A percentile compares a stretch with the other conserved stretches of the same genome.
Evolutionary conservation across 768 basidiomycete species (phyloP).

Genomic region (Phaeotremella skinneri): DNA sequence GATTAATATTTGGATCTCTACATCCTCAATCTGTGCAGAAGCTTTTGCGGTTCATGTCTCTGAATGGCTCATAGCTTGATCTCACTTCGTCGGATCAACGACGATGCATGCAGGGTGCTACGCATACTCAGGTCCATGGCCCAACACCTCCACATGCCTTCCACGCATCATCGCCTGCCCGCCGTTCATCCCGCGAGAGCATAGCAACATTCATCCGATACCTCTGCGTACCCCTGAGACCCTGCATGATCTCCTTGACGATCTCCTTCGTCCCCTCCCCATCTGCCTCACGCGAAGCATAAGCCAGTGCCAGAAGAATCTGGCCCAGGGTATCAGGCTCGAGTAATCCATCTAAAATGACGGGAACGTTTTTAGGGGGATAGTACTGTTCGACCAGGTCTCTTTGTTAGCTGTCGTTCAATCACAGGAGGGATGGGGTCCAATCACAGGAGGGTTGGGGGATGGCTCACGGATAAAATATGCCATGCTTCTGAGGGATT

Average conservation of each 20-base stretch:
- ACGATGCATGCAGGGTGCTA: no score
- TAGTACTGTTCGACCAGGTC: conserved; percentile 14
- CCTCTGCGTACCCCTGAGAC: conserved; percentile 23
- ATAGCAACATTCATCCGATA: conserved; percentile 37
- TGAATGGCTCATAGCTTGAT: no score
- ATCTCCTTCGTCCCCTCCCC: not conserved
- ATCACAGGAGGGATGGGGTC: no score
- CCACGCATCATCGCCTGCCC: conserved; percentile 28
- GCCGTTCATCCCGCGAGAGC: conserved; percentile 19
- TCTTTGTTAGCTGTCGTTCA: not conserved
- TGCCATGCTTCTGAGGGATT: not conserved
- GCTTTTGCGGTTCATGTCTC: no score
- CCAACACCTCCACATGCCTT: conserved; percentile 16
- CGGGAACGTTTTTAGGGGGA: conserved; percentile 20
- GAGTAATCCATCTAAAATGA: conserved; percentile 24
- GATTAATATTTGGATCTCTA: no score
- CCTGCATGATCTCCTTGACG: conserved; percentile 21
- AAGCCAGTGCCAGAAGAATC: conserved; percentile 21
- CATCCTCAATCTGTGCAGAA: no score
- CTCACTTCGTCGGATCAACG: no score
- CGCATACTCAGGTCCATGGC: conserved; percentile 22
- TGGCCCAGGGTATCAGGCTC: conserved; percentile 38
- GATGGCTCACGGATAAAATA: not conserved
- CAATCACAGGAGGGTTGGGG: not conserved
- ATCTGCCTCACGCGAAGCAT: conserved; percentile 6